Conservation (phyloP, 768 basidiomycete species). For the Xerocomellus intermedius region DNA sequence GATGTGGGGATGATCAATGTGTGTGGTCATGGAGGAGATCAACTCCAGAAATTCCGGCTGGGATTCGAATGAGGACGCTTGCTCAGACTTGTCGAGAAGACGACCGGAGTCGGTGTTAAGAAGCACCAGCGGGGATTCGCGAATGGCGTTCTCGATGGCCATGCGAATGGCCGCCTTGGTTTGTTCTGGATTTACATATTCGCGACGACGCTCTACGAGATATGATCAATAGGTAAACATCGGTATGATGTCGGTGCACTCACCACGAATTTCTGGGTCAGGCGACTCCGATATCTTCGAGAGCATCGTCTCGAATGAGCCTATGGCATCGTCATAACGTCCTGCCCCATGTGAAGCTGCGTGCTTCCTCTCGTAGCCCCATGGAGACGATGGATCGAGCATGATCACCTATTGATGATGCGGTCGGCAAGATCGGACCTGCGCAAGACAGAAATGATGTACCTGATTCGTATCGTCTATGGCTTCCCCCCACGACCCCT, state of each 20-base stretch:
- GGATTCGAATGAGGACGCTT: conserved; percentile 2
- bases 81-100: neutral
- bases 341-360: neutral
- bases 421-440: neutral
- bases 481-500: too few species aligned
- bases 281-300: neutral
- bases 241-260: neutral
- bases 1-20: neutral
- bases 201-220: neutral
- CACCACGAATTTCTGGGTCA: neutral
- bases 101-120: conserved; percentile 3
- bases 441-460: neutral
- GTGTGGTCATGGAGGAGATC: conserved; percentile 2
- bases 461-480: neutral
- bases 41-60: neutral
- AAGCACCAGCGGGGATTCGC: conserved; percentile 3
- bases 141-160: neutral
- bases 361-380: neutral
- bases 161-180: neutral
- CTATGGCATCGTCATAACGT: neutral
- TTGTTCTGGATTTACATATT: neutral
- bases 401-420: neutral
- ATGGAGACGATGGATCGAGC: neutral
- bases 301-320: conserved; percentile 2
- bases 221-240: neutral